Base-by-base conservation (phyloP, 2,329 filamentous ascomycete species). In the Apiospora kogelbergensis region DNA sequence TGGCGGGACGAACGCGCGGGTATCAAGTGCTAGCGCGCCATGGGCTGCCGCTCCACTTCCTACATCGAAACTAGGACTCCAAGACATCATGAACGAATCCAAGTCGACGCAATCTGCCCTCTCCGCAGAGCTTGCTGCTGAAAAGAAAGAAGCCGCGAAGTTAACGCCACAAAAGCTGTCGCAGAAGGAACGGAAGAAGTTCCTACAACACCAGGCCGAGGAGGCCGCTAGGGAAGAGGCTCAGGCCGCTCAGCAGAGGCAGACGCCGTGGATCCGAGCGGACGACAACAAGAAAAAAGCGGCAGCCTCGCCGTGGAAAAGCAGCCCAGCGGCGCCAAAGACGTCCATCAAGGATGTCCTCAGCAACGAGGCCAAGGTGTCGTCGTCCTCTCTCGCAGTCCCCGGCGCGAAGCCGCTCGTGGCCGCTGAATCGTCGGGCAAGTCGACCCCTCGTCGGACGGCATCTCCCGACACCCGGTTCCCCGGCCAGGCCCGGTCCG, bases 151-250 rank as follows among this genome's bases (percentile, higher is more conserved):
- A 22, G 69, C 78, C 68, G 76, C 69, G 65, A 84, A 81, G 72
- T 67, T 75, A 46, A 74, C 82, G 0, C 81, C 82, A 20, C 77
- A 81, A 0, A 97, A 93, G 77, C 81, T 97, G 73, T 97, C 95
- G 0, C 96, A 98, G 74, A 97, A 96, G 76, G 95, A 98, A 78
- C 90, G 94, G 26, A 98, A 97, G 81, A 93, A 89, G 76, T 89
- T 94, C 72, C 89, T 94, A 74, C 91, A 94, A 75, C 86, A 89
- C 71, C 89, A 93, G 75, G 81, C 85, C 30, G 81, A 82, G 44
- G 81, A 85, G 70, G 80, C 79, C 41, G 79, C 82, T 9, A 71
- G 73, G 53, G 80, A 81, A 73, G 79, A 82, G 66, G 71, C 78
- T 6, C 72, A 78, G 63, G 70, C 72, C 30, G 72, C 74, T 46